Evolutionary conservation across 805 yeast species (phyloP).

Genomic region (Torulaspora franciscae): DNA sequence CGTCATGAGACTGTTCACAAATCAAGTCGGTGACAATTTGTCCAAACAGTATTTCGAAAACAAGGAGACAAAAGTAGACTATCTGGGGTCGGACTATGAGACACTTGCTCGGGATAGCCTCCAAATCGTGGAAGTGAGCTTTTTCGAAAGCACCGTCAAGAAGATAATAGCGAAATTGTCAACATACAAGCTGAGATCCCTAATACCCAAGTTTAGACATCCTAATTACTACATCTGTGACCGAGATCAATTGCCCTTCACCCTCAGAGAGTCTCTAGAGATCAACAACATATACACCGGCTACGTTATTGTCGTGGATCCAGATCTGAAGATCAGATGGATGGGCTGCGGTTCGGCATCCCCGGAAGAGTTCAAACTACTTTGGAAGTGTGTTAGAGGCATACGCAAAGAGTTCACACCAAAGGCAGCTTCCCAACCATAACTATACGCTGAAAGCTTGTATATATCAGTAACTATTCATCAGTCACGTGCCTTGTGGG

Average conservation of each 20-base stretch:
- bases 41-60: slow-evolving; percentile 54
- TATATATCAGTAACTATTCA: background rate
- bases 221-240: slow-evolving; percentile 60
- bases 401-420: slow-evolving; percentile 44
- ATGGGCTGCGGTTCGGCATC: slow-evolving; percentile 79
- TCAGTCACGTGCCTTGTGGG: background rate
- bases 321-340: slow-evolving; percentile 77
- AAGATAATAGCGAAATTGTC: slow-evolving; percentile 56
- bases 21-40: slow-evolving; percentile 61
- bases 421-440: background rate
- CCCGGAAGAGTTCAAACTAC: slow-evolving; percentile 54
- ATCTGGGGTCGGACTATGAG: slow-evolving; percentile 13
- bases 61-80: slow-evolving; percentile 24
- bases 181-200: slow-evolving; percentile 41
- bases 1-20: slow-evolving; percentile 30
- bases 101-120: slow-evolving; percentile 26
- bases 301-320: slow-evolving; percentile 73
- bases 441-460: slow-evolving; percentile 1
- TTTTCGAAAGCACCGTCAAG: slow-evolving; percentile 71
- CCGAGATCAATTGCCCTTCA: slow-evolving; percentile 52
- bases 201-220: slow-evolving; percentile 47
- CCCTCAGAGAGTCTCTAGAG: slow-evolving; percentile 51
- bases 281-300: slow-evolving; percentile 80
- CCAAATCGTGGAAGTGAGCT: slow-evolving; percentile 71
- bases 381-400: slow-evolving; percentile 65